phyloP scores from a whole-genome alignment of 768 basidiomycete genomes.

The Chalciporus pseudorubinellus region DNA sequence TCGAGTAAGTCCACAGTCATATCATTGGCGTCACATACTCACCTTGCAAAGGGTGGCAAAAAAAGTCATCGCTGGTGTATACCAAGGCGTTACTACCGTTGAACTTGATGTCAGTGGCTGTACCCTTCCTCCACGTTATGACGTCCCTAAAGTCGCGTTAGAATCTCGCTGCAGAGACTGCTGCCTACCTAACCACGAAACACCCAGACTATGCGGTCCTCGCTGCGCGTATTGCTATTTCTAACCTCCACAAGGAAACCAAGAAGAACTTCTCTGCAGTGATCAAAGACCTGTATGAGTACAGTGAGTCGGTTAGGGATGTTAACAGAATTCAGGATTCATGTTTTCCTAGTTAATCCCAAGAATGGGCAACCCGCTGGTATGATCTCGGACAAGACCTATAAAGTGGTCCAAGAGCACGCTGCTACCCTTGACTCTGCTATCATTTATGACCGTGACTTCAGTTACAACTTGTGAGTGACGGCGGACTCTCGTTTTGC shows the following conservation, averaged over 20 bases:
- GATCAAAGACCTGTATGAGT: slow-evolving; percentile 85
- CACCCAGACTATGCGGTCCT: slow-evolving; percentile 98
- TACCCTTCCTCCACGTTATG: not conserved
- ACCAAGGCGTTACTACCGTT: slow-evolving; percentile 93
- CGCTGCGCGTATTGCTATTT: slow-evolving; percentile 97
- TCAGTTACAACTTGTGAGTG: slow-evolving; percentile 90
- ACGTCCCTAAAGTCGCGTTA: slow-evolving; percentile 29
- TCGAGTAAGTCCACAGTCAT: slow-evolving; percentile 54
- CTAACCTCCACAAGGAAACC: slow-evolving; percentile 98
- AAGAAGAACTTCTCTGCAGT: slow-evolving; percentile 96
- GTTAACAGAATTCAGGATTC: not conserved
- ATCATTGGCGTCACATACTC: not conserved
- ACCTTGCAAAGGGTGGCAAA: slow-evolving; percentile 65
- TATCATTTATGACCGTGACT: slow-evolving; percentile 97
- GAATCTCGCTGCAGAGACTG: slow-evolving; percentile 97
- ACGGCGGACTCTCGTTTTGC: not conserved
- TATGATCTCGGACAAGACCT: slow-evolving; percentile 90
- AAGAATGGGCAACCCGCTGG: slow-evolving; percentile 85
- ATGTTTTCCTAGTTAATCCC: slow-evolving; percentile 70
- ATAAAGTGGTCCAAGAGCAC: slow-evolving; percentile 77
- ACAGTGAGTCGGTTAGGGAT: slow-evolving; percentile 50
- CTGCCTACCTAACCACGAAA: slow-evolving; percentile 94
- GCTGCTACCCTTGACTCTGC: slow-evolving; percentile 85
- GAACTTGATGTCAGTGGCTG: slow-evolving; percentile 81
- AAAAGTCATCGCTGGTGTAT: slow-evolving; percentile 91